phyloP scores from a whole-genome alignment of 2,329 filamentous ascomycete species.

The Penicillium rolfsii region DNA sequence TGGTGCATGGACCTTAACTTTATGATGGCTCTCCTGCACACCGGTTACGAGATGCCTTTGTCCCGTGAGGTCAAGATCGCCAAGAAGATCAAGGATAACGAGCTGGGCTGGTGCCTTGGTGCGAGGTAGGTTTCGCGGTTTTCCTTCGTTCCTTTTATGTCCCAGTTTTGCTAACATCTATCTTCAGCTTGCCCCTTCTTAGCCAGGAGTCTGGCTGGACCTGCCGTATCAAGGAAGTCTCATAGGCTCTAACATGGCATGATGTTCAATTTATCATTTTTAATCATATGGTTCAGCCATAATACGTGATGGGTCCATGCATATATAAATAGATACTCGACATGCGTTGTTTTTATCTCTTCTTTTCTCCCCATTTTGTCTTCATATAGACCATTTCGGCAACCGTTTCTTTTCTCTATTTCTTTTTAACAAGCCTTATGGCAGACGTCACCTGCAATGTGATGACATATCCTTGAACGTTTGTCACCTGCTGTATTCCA shows the following conservation, averaged over 20 bases:
- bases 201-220: constrained; percentile 83
- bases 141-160: neutral
- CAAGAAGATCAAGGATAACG: constrained; percentile 97
- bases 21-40: constrained; percentile 89
- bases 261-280: constrained; percentile 23
- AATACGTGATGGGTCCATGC: constrained; percentile 33
- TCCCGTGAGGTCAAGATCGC: constrained; percentile 95
- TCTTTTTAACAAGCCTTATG: neutral
- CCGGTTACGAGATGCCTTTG: constrained; percentile 96
- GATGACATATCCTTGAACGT: neutral
- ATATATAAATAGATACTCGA: constrained; percentile 35
- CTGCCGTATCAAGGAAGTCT: constrained; percentile 79
- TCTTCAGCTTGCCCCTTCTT: constrained; percentile 75
- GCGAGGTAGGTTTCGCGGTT: constrained; percentile 69
- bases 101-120: constrained; percentile 96
- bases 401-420: constrained; percentile 5
- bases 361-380: constrained; percentile 16
- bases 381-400: constrained; percentile 19
- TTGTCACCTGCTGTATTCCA: neutral
- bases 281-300: constrained; percentile 29
- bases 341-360: constrained; percentile 19
- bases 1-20: constrained; percentile 96
- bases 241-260: constrained; percentile 47
- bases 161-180: constrained; percentile 27
- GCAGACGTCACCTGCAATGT: neutral